Base-by-base conservation (phyloP, 2,329 filamentous ascomycete species). In the Ophiobolus disseminans region DNA sequence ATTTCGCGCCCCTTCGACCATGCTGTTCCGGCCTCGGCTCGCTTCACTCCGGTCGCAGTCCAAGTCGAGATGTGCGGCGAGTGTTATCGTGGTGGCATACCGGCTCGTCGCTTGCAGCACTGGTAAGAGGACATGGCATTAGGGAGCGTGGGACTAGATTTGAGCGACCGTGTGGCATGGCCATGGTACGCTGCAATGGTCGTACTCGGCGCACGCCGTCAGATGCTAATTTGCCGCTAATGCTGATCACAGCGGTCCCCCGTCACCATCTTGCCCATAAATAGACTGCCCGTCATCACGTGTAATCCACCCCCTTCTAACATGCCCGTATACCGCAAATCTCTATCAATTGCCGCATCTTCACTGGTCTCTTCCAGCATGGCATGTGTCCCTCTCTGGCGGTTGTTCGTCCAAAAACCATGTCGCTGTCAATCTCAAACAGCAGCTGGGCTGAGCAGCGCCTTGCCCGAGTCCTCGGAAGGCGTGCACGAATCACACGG, bases 1-100 rank as follows among this genome's bases (percentile, higher is more conserved):
- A 50, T 20, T 45, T 56, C 14, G 57, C 50, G 48, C 66, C 67
- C 69, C 19, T 25, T 23, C 21, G 20, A 22, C 35, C 13, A 14
- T 38, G 19, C 21, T 38, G 22, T 13, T 35, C 14, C 32, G 19
- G 16, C 20, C 35, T n/a, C n/a, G 7, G 19, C 16, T 38, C 13
- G 28, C 14, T 36, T 20, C 22, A 14, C 30, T 32, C 30, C 13
- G 7, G 30, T 11, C 30, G 16, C 13, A 13, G 7, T 14, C 10
- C 30, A 14, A 14, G n/a, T 11, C 30, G 30, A n/a, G n/a, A n/a
- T n/a, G n/a, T n/a, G n/a, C n/a, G n/a, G n/a, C n/a, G n/a, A n/a
- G 10, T 19, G 34, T 21, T 44, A 44, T 44, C 19, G 41, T 16
- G 3, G 23, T 30, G 41, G 41, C 31, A 21, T 44, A 23, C 17